Percentiles rank a stretch among this genome's conserved stretches.
Conservation (phyloP, 495 filamentous ascomycete genomes). For the Rhypophila decipiens region DNA sequence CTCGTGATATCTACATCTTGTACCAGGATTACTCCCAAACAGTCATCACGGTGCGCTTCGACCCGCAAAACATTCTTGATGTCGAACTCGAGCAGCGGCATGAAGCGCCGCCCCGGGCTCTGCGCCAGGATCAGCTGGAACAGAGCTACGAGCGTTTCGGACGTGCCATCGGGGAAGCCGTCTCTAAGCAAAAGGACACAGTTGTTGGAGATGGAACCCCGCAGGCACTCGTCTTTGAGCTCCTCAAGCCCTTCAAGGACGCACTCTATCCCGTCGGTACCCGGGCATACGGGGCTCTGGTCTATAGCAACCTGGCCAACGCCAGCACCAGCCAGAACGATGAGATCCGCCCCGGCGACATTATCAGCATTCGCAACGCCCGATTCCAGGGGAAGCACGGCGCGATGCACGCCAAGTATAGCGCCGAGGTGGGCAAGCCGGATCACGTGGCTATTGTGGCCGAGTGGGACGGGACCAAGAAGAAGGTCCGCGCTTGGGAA, state of each 20-base stretch:
- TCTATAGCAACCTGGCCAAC: slow-evolving; percentile 92
- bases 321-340: slow-evolving; percentile 83
- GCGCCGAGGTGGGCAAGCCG: slow-evolving; percentile 77
- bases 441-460: slow-evolving; percentile 96
- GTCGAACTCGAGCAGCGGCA: slow-evolving; percentile 78
- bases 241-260: slow-evolving; percentile 64
- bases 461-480: slow-evolving; percentile 98
- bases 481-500: slow-evolving; percentile 93
- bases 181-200: slow-evolving; percentile 62
- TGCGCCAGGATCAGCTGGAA: slow-evolving; percentile 93
- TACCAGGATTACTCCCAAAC: slow-evolving; percentile 97
- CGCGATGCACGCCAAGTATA: slow-evolving; percentile 91
- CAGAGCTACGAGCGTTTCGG: slow-evolving; percentile 73
- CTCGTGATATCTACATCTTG: slow-evolving; percentile 75
- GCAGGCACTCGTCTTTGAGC: slow-evolving; percentile 65
- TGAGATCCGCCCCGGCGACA: slow-evolving; percentile 90
- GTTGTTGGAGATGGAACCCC: slow-evolving; percentile 81
- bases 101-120: slow-evolving; percentile 70
- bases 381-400: slow-evolving; percentile 95
- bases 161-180: slow-evolving; percentile 61
- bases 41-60: slow-evolving; percentile 73
- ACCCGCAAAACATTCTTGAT: slow-evolving; percentile 65
- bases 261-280: slow-evolving; percentile 77
- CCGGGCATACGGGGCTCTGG: slow-evolving; percentile 82
- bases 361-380: slow-evolving; percentile 88